Evolutionary conservation across 768 basidiomycete species (phyloP), one percentile per base, ranked within the genome.

Genomic region (Tulasnella sp.): DNA sequence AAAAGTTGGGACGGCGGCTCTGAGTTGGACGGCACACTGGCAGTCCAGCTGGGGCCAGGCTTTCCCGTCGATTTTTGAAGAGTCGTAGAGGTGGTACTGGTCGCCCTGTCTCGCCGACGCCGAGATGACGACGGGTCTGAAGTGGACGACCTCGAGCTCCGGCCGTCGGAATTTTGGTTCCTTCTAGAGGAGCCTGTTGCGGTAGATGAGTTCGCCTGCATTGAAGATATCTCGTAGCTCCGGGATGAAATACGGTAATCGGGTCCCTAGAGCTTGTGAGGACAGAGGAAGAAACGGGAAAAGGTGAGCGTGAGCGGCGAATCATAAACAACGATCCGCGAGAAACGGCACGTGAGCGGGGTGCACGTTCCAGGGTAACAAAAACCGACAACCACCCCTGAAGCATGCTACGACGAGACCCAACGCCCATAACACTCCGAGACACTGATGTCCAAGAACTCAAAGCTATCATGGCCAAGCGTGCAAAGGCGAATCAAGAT

Each of bases 391-490:
- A 42, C 77, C 40, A 58, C 14, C 42, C 31, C 48, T 41, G 24
- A 5, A 42, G 7, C n/a, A 88, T 96, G 94, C 93, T 96, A 84
- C 91, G 94, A 75, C 89, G 94, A 75, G 88, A 89, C 31, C 94
- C 94, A 7, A 94, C 94, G 1, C 88, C 93, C 79, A 93, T 96
- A 82, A 90, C 89, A 41, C 91, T 96, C 90, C 90, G 88, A 81
- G 94, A 95, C 85, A 85, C 88, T 31, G 94, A 95, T 84, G 92
- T 96, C 41, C 92, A 95, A 86, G 93, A 94, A 81, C 88, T 95
- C 60, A 91, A 93, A 60, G 90, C 92, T 18, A 72, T 78, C 75
- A 85, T 92, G 83, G 87, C 89, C 28, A 83, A 90, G 54, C 83
- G 83, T 54, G 84, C 83, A 80, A 86, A 85, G 42, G 80, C 76